These are phyloP conservation scores for Clavulina sp. DNA, from an alignment of 768 basidiomycete species.

Conservation along the genomic window DNA sequence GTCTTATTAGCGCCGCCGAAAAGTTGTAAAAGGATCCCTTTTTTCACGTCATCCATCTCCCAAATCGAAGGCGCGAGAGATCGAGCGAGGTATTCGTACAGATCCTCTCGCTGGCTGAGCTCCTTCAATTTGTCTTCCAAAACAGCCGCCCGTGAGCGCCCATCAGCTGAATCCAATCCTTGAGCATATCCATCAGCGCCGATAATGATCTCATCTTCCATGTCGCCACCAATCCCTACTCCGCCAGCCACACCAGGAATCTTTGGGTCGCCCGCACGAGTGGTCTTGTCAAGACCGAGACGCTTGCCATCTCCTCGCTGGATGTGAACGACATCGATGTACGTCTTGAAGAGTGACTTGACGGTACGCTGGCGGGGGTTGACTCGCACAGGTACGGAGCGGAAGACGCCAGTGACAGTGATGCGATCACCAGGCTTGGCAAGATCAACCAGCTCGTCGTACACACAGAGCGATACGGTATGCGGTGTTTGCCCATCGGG, in stretches of 20 bases:
- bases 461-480: conserved; percentile 91
- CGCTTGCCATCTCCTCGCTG: conserved; percentile 42
- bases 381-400: conserved; percentile 87
- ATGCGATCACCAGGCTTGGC: conserved; percentile 90
- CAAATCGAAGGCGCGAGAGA: conserved; percentile 91
- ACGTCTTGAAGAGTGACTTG: conserved; percentile 95
- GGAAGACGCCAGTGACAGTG: conserved; percentile 81
- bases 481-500: conserved; percentile 98
- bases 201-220: conserved; percentile 36
- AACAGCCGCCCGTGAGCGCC: conserved; percentile 33
- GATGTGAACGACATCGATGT: conserved; percentile 87
- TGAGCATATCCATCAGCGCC: conserved; percentile 14
- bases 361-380: conserved; percentile 82
- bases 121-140: conserved; percentile 63
- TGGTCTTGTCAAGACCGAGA: conserved; percentile 65
- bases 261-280: conserved; percentile 51
- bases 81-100: conserved; percentile 71
- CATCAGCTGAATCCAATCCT: conserved; percentile 23
- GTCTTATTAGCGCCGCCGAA: conserved; percentile 98
- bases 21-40: conserved; percentile 86
- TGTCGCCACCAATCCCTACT: conserved; percentile 40
- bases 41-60: conserved; percentile 98
- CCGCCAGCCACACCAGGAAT: conserved; percentile 33
- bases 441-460: conserved; percentile 96
- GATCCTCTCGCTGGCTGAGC: conserved; percentile 54